These are phyloP conservation scores for Juncus inflexus DNA, from an alignment of 176 grass and related monocot genomes.

Conservation along the genomic window DNA sequence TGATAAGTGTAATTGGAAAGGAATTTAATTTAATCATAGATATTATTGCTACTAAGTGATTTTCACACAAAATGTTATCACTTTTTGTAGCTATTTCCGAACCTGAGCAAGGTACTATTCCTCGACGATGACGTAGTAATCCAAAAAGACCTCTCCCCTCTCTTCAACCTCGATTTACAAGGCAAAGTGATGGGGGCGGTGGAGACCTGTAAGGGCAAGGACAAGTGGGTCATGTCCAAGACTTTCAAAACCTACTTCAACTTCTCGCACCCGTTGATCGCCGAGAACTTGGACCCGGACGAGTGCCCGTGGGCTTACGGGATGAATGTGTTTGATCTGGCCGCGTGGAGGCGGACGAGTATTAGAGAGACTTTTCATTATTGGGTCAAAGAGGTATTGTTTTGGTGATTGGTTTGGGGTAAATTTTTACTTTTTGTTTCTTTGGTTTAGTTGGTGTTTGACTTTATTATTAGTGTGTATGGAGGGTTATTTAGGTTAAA, in stretches of 20 bases:
- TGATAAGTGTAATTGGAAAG: no score
- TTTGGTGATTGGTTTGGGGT: background rate
- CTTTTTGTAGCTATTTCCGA: slow-evolving; percentile 70
- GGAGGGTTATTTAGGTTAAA: no score
- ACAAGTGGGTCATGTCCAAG: slow-evolving; percentile 94
- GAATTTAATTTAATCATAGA: no score
- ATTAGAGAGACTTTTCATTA: slow-evolving; percentile 88
- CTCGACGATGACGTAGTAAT: slow-evolving; percentile 90
- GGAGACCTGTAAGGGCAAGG: slow-evolving; percentile 75
- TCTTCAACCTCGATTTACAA: slow-evolving; percentile 70
- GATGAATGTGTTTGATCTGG: slow-evolving; percentile 89
- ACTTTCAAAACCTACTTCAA: slow-evolving; percentile 91
- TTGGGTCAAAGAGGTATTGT: slow-evolving; percentile 84
- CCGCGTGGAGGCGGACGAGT: slow-evolving; percentile 76
- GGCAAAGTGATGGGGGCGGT: slow-evolving; percentile 93
- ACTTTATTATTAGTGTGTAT: no score
- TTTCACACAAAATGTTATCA: no score
- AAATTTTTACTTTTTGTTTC: no score
- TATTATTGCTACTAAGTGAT: no score
- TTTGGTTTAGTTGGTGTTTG: no score
- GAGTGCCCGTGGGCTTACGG: slow-evolving; percentile 94
- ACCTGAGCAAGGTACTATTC: slow-evolving; percentile 87
- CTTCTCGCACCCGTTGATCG: slow-evolving; percentile 78
- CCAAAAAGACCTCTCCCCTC: slow-evolving; percentile 74
- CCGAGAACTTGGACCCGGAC: slow-evolving; percentile 65